Conservation (phyloP, 2,329 filamentous ascomycete genomes). For the Cladobotryum mycophilum region DNA sequence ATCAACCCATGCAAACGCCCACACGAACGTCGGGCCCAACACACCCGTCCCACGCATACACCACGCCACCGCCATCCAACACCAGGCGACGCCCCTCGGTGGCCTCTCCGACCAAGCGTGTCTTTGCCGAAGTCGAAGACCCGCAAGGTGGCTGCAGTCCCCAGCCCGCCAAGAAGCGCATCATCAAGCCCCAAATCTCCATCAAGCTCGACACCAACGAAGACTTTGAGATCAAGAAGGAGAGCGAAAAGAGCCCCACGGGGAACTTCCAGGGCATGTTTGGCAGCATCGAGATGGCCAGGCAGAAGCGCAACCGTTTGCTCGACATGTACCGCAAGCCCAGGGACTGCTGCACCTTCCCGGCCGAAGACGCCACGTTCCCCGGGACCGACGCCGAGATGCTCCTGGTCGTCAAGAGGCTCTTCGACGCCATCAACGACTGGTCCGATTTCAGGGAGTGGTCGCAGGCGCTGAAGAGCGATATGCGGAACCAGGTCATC, state of each 20-base stretch:
- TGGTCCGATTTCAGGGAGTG: conserved; percentile 20
- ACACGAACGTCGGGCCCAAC: neutral
- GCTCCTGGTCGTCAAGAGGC: conserved; percentile 10
- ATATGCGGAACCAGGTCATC: conserved; percentile 9
- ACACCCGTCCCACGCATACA: no score
- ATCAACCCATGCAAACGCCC: neutral
- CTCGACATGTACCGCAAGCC: conserved; percentile 14
- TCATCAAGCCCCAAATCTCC: conserved; percentile 10
- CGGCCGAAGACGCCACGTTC: conserved; percentile 13
- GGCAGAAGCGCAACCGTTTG: conserved; percentile 4
- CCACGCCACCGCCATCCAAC: neutral
- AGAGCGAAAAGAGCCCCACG: conserved; percentile 7
- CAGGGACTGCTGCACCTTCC: conserved; percentile 13
- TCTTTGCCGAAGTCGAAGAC: neutral
- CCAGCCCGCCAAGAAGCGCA: conserved; percentile 7
- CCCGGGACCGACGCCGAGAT: conserved; percentile 10
- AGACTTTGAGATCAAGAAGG: conserved; percentile 9
- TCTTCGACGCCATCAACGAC: conserved; percentile 20
- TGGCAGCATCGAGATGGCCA: conserved; percentile 2
- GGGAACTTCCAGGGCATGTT: conserved; percentile 9
- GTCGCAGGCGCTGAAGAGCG: conserved; percentile 13
- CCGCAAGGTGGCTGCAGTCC: neutral
- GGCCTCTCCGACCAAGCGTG: conserved; percentile 1
- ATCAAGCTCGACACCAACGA: conserved; percentile 10
- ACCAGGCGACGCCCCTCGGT: neutral